Base-by-base conservation (phyloP, 768 basidiomycete species). In the Leccinum ochraceum region DNA sequence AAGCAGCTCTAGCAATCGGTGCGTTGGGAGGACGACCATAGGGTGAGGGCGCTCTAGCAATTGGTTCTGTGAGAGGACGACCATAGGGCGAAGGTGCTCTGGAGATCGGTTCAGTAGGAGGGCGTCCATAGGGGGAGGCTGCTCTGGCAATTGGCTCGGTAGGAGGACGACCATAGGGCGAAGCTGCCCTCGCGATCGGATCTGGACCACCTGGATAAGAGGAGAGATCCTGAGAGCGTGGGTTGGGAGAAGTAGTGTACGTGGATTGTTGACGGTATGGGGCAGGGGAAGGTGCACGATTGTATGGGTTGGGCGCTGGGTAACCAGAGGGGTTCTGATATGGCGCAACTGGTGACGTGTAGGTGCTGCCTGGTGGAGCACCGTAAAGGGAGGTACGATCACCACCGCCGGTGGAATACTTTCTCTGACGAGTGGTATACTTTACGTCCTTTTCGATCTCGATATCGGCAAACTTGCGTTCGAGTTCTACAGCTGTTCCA, bases 211-310 rank as follows among this genome's bases (percentile, higher is more conserved):
- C 71, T 36, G 79, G 75, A 39, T 82, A 79, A 57, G 70, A 68
- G 42, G 74, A 66, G 72, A 82, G 67, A 36, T 85, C 82, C 16
- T 76, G 74, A 46, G 83, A 70, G 17, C 81, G 80, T 62, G 80
- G 67, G 63, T 81, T 82, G 14, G 85, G 86, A 20, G 84, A 85
- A 24, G 42, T 65, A 24, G 63, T 26, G 64, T 79, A 79, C 6
- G 72, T 66, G 13, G 75, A 55, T 39, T 64, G 64, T 48, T 56
- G 72, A 39, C 74, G 69, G 57, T 73, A 79, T 6, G 78, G 71
- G 22, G 77, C 73, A 34, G 67, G 36, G 39, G 39, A 42, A n/a
- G 42, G 42, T 17, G 79, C 71, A 58, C 80, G 68, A 70, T 68
- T 61, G 71, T 70, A 71, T 58, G 68, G 55, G 53, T 39, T 64